Evolutionary conservation across 2,329 filamentous ascomycete species (phyloP), one percentile per base, ranked within the genome.

Genomic region (Dryadomyces quercivorus): DNA sequence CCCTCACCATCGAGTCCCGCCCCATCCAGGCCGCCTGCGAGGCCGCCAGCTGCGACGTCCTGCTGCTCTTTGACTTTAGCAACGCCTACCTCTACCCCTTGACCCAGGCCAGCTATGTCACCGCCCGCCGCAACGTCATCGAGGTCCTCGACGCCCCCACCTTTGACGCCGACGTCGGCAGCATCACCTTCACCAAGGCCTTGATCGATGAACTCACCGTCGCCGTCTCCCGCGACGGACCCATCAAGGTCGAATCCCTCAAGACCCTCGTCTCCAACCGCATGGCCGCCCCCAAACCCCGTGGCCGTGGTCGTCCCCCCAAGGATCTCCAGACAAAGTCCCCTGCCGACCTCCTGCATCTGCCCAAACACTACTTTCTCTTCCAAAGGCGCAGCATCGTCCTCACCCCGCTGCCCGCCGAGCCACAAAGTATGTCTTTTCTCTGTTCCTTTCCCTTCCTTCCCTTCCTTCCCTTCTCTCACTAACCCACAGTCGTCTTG

Each of bases 51-150:
- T 59, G 55, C 12, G 60, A 61, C 44, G 57, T 59, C 1, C 40
- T 61, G 6, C n/a, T 61, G 42, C 46, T 61, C 36, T 42, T 58
- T 15, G 59, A 61, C 51, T 57, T 52, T 26, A 54, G 56, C 20
- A 47, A 51, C 22, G 54, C 52, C 36, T 55, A 55, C 10, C 54
- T 50, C 43, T 53, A 52, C 40, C 56, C 56, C 6, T 18, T 56
- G 26, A 49, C 48, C 26, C 48, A 56, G 45, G 31, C 51, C 2
- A 54, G 38, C 42, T 54, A 52, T 13, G 50, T 36, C 10, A 40
- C 42, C 3, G 34, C 46, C 2, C 52, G 48, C 5, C 57, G 54
- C 46, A 59, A 52, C 18, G 56, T 56, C 12, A 48, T 58, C 31
- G 60, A 61, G 49, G 52, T 61, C 7, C 20, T 61, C 16, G 56